Percentiles rank a stretch among this genome's conserved stretches.
phyloP scores from a whole-genome alignment of 192 early-diverging fungal species.

The Podila horticola region DNA sequence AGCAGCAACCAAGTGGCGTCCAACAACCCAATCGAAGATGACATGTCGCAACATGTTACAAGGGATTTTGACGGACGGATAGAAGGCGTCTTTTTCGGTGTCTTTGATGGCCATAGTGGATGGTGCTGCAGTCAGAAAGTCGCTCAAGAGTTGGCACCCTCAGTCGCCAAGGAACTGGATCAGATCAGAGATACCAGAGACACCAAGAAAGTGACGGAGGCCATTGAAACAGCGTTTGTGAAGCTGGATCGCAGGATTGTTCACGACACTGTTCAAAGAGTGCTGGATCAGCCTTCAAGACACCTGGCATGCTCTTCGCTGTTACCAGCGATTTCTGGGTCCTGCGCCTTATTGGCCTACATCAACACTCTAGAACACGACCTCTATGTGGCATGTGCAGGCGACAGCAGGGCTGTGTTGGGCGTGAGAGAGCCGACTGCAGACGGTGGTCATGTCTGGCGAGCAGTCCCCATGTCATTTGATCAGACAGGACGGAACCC shows the following conservation, averaged over 20 bases:
- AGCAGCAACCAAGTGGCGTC: conserved; percentile 54
- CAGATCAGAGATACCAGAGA: conserved; percentile 7
- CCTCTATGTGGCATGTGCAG: conserved; percentile 63
- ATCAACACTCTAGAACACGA: conserved; percentile 47
- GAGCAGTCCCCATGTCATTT: conserved; percentile 64
- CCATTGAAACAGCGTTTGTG: conserved; percentile 56
- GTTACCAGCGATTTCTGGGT: conserved; percentile 56
- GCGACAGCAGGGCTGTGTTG: conserved; percentile 65
- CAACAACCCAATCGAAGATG: conserved; percentile 63
- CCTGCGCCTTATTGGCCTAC: conserved; percentile 64
- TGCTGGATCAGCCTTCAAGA: conserved; percentile 40
- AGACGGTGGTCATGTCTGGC: conserved; percentile 60
- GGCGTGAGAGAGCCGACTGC: conserved; percentile 33
- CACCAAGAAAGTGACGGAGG: conserved; percentile 6
- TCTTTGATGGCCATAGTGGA: conserved; percentile 66
- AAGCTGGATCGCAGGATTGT: conserved; percentile 61
- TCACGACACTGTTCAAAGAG: conserved; percentile 42
- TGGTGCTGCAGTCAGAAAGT: conserved; percentile 59
- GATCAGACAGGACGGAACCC: conserved; percentile 71
- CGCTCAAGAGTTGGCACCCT: conserved; percentile 53
- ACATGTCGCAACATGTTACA: conserved; percentile 40
- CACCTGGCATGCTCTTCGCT: conserved; percentile 44
- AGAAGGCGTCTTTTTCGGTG: conserved; percentile 54
- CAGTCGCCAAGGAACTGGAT: conserved; percentile 54
- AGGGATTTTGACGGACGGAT: conserved; percentile 30